Base-by-base conservation (phyloP, 768 basidiomycete genomes). In the Ramaria sp. region DNA sequence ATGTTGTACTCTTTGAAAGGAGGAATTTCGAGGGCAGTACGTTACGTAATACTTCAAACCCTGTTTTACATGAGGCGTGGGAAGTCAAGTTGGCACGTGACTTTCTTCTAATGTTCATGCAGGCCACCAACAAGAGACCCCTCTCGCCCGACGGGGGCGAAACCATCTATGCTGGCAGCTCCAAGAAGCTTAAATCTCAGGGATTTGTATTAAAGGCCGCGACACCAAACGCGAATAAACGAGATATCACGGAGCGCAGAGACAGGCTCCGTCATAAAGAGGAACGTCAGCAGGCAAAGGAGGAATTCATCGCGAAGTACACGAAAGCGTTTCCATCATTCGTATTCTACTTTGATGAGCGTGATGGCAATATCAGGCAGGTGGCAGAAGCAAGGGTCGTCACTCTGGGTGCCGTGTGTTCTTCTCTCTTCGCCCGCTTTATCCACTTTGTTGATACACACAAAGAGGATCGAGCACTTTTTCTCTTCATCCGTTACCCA, bases 401-500 rank as follows among this genome's bases (percentile, higher is more conserved):
- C 37, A 77, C 78, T 42, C 78, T 96, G 60, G 88, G 88, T 60
- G 87, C 82, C 59, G 95, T 98, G 70, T 64, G 90, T 79, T 20
- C 24, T 38, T 52, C n/a, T 31, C 19, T 5, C 24, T 22, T 41
- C 13, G 38, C 7, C 41, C 51, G 20, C 55, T 30, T 51, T 24
- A 53, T 52, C 39, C 34, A 34, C 11, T 12, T 22, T 11, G 20
- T 34, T 59, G 30, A n/a, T 15, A 42, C 50, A 45, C 51, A 19
- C 58, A 37, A 64, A 98, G 96, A 76, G 75, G 56, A 79, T 91
- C 56, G 91, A 95, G 51, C 79, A 83, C 59, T 96, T 96, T 76
- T 94, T 97, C 69, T 90, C 88, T 31, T 82, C 77, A 49, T 78
- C 82, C 49, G 81, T 95, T 24, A 93, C 92, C 0, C 95, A 98